Base-by-base conservation (phyloP, 805 yeast species). In the Metschnikowia picachoensis region DNA sequence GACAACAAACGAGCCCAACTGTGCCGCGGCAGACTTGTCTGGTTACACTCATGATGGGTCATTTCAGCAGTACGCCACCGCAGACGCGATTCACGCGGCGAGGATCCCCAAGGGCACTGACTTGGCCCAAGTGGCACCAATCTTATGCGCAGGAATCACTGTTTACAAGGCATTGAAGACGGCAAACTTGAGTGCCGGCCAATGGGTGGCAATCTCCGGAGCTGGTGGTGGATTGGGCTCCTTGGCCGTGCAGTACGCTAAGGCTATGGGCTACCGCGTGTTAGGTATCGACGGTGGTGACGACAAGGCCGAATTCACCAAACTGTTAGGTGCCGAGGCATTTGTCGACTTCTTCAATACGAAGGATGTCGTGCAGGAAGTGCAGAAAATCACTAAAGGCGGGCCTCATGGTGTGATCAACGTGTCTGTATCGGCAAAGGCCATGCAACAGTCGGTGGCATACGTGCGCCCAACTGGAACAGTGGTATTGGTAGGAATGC, bases 41-140 rank as follows among this genome's bases (percentile, higher is more conserved):
- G 96, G 96, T 60, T 88, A 85, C 80, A 84, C 91, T 37, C 90
- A 83, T 61, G 92, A 89, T 66, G 96, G 96, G 57, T 82, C 95
- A 31, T 87, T 88, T 83, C 95, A 88, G 70, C 88, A 88, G 71
- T 88, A 87, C 67, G 90, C 90, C 44, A 82, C 92, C 37, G 95
- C 92, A 35, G 91, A 87, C 66, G 94, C 92, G 35, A 78, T 84
- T 47, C 95, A 87, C 63, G 95, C 94, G 35, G 95, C 95, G 35
- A 73, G 77, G 57, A 81, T 88, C 59, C 91, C 95, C 49, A 60
- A 76, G 59, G 85, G 83, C 48, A 72, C 86, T 35, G 91, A 88
- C 62, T 77, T 87, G 58, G 90, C 92, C 45, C 75, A 72, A 53
- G 78, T 81, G 51, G 82, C 95, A 10, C 95, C 96, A 58, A 81